Evolutionary conservation across 441 rosid genomes (phyloP), one percentile per base, ranked within the genome.

Genomic region (Pelargonium cotyledonis): DNA sequence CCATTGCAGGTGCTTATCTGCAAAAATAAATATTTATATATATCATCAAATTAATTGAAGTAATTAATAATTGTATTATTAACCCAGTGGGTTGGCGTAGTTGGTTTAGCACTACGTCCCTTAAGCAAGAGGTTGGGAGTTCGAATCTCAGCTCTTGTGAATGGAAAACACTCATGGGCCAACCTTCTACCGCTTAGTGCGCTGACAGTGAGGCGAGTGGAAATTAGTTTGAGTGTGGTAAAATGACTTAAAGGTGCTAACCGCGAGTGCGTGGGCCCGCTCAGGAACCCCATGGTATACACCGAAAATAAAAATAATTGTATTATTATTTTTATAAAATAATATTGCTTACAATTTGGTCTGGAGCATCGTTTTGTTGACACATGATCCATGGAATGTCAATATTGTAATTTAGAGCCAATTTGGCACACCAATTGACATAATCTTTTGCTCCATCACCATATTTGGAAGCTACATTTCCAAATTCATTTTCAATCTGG

Each of bases 1-100:
- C 81, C 84, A 76, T 71, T 81, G 65, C 84, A 81, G 8, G 84
- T 78, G 40, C 73, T 65, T 4, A 81, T 69, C 81, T 81, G 44
- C 16, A 49, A 29, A 10, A 5, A 23, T 8, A 12, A 0, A 3
- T 31, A 3, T 21, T 31, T 31, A 3, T 31, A 31, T 31, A 4
- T 31, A 31, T 31, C 38, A 31, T 31, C 38, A 31, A 21, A 21
- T 31, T 31, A 21, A 21, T 31, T 31, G 38, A 31, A 31, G 38
- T 31, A 31, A 31, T 0, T 31, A 31, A 31, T n/a, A n/a, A n/a
- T n/a, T n/a, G n/a, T n/a, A n/a, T n/a, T 15, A 10, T 2, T 15
- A 35, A 26, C 29, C 29, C 2, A 26, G 29, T 26, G 29, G 29
- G 29, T 26, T 26, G 29, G 2, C 29, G 2, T 26, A 26, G 29